Evolutionary conservation across 1,139 yeast species (phyloP), one percentile per base, ranked within the genome.

Genomic region (Debaryomyces robertsiae): DNA sequence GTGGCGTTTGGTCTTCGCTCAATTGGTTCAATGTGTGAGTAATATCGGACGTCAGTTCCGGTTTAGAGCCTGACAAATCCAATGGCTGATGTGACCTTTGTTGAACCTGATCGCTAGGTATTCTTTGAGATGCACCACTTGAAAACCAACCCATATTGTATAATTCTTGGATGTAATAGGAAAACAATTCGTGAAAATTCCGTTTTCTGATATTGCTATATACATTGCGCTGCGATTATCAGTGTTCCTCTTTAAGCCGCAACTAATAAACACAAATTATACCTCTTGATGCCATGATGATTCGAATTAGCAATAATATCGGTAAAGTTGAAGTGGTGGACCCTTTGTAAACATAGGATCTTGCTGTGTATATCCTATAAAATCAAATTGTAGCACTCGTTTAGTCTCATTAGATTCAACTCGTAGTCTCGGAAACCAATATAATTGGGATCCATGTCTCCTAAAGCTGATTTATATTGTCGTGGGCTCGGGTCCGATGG

Each of bases 21-120:
- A 69, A 60, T 46, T 69, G 73, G 29, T 60, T 55, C 42, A 71
- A 58, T 1, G 77, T 70, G 27, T 66, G 64, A 6, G 65, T 59
- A 31, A 71, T 68, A 44, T 70, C 75, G 2, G 71, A 58, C n/a
- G 38, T 19, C n/a, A 6, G 10, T 16, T 32, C n/a, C 11, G 11
- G 7, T 6, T 44, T 46, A 9, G 46, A 39, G 3, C 55, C 29
- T n/a, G 36, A 33, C 29, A 59, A 36, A 19, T 54, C 53, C 23
- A 67, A 45, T 3, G 65, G 59, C 7, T 49, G 53, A 46, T 70
- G 75, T 1, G 74, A 63, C 24, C 62, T 60, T 46, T 72, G 77
- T 43, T 65, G 65, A 2, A 67, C 38, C 41, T 63, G 70, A 24
- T 42, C 46, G 11, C 46, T 23, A 11, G 38, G 38, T 11, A 34